phyloP scores from a whole-genome alignment of 805 yeast genomes.

The Saitoella complicata region DNA sequence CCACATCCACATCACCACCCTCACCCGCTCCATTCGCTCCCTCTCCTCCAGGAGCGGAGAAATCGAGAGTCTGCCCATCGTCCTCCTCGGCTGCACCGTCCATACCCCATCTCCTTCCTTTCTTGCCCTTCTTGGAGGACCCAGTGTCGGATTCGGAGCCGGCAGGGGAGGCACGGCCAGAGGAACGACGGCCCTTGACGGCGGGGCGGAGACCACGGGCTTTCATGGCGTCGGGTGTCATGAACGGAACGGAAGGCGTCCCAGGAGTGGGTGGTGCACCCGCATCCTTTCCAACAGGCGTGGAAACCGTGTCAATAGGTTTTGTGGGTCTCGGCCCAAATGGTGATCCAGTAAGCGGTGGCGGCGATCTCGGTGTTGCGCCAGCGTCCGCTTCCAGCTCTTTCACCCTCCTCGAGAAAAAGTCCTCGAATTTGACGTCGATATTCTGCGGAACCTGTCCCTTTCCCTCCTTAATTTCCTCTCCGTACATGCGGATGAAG shows the following conservation, averaged over 20 bases:
- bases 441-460: slow-evolving; percentile 13
- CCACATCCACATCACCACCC: slow-evolving; percentile 7
- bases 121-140: slow-evolving; percentile 17
- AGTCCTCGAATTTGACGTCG: slow-evolving; percentile 18
- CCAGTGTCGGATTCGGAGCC: slow-evolving; percentile 1
- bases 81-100: slow-evolving; percentile 40
- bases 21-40: slow-evolving; percentile 13
- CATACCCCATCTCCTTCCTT: slow-evolving; percentile 47
- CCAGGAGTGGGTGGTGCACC: background rate
- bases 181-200: too few species aligned
- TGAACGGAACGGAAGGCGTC: background rate
- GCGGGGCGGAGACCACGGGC: too few species aligned
- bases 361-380: slow-evolving; percentile 1
- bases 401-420: slow-evolving; percentile 6
- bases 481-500: slow-evolving; percentile 17
- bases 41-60: slow-evolving; percentile 26
- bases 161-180: slow-evolving; percentile 1
- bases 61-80: slow-evolving; percentile 35
- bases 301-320: slow-evolving; percentile 1
- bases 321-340: background rate
- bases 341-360: background rate
- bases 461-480: slow-evolving; percentile 9
- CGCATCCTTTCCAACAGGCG: slow-evolving; percentile 1
- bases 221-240: too few species aligned
- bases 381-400: background rate